Base-by-base conservation (phyloP, 306 rosid genomes). In the Inga laurina region DNA sequence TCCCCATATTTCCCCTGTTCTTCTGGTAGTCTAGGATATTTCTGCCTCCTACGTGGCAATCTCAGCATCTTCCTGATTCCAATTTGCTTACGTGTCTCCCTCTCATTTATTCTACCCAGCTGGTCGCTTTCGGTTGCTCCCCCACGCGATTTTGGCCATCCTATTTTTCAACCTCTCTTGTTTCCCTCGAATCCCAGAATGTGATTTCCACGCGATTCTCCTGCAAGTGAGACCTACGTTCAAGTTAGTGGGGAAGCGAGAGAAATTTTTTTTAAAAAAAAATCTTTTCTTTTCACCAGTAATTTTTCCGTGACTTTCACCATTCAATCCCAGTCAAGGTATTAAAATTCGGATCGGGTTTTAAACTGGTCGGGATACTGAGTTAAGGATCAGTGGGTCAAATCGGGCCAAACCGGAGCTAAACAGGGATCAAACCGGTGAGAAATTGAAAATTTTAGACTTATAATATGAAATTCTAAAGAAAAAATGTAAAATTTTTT, bases 1-100 rank as follows among this genome's bases (percentile, higher is more conserved):
- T 45, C 57, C 65, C 15, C 66, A 0, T 57, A 1, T n/a, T 57
- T 57, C 11, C 65, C n/a, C 65, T 21, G 1, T 59, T 10, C 34
- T 22, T 59, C 6, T 9, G 15, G 10, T 8, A 10, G 32, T 34
- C 34, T 82, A 81, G 84, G 88, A 86, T 79, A 86, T 86, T 84
- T 73, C 77, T 45, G 15, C 30, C 37, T 69, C 68, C 81, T 27
- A 88, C 82, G 87, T 85, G 91, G 79, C 86, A n/a, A 16, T 46
- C 24, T 7, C 66, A 15, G 62, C 85, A 85, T 69, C 39, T 10
- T 32, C 3, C 61, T 89, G 91, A 89, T 88, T 89, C 87, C 80
- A 85, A 77, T 85, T 85, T 84, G 81, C 82, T 84, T 70, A 72
- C 66, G 75, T 84, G 90, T 68, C 41, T 2, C 2, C 49, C 83